Evolutionary conservation across 345 rosid genomes (phyloP).

Genomic region (Eucalyptus marginata): DNA sequence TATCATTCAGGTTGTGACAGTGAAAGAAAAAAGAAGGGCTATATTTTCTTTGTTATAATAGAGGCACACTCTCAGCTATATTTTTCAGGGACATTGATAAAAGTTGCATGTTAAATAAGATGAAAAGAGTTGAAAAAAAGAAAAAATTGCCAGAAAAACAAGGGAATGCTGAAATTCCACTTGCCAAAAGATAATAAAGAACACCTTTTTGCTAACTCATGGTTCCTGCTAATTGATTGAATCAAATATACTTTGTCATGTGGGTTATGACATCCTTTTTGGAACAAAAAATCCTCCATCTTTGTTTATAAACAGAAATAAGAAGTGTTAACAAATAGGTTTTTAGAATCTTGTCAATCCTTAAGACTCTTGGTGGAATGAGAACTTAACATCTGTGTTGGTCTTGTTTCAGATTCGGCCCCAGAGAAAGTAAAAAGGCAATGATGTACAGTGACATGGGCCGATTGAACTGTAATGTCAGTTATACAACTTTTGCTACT

Average conservation of each 20-base stretch:
- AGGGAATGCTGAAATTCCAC: background rate
- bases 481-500: constrained; percentile 79
- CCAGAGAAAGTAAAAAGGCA: constrained; percentile 98
- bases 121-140: too few relatives aligned
- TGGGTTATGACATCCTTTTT: background rate
- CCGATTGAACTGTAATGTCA: constrained; percentile 72
- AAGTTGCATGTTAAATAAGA: background rate
- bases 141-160: too few relatives aligned
- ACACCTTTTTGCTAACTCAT: background rate
- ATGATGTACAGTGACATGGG: constrained; percentile 83
- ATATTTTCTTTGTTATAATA: background rate
- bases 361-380: background rate
- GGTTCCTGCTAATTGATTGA: background rate
- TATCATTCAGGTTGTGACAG: background rate
- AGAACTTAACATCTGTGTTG: background rate
- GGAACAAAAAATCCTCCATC: background rate
- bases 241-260: background rate
- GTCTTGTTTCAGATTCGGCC: constrained; percentile 58
- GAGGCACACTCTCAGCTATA: background rate
- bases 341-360: background rate
- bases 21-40: background rate
- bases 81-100: background rate
- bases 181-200: background rate
- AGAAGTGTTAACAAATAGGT: too few relatives aligned
- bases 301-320: too few relatives aligned